phyloP scores from a whole-genome alignment of 2,329 filamentous ascomycete species.

The Venturia pyrina region DNA sequence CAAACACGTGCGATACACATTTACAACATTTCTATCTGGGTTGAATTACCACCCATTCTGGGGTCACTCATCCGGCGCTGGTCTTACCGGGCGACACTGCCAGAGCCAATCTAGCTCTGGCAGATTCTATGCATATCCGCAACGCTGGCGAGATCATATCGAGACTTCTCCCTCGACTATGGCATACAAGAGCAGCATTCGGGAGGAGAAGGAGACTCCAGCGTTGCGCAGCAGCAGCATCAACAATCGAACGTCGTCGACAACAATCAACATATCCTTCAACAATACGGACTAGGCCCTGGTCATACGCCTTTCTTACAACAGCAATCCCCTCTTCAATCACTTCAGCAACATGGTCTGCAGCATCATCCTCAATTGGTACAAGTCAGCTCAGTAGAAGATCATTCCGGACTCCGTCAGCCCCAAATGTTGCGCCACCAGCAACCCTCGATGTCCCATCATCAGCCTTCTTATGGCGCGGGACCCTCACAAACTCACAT shows the following conservation, averaged over 20 bases:
- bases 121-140: conserved; percentile 41
- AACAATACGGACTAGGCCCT: conserved; percentile 23
- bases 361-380: conserved; percentile 22
- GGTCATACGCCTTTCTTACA: conserved; percentile 12
- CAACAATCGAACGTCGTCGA: conserved; percentile 26
- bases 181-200: conserved; percentile 30
- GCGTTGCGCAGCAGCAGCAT: conserved; percentile 16
- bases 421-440: conserved; percentile 15
- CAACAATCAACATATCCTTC: conserved; percentile 27
- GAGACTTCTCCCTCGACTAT: conserved; percentile 38
- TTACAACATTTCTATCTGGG: conserved; percentile 21
- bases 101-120: conserved; percentile 39
- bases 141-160: conserved; percentile 38
- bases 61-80: conserved; percentile 29
- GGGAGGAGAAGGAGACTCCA: conserved; percentile 23
- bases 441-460: conserved; percentile 27
- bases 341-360: conserved; percentile 26
- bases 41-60: conserved; percentile 23
- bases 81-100: conserved; percentile 35
- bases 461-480: conserved; percentile 23
- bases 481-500: conserved; percentile 15
- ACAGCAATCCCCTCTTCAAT: conserved; percentile 18
- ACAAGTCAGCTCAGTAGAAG: conserved; percentile 30
- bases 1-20: conserved; percentile 32
- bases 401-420: conserved; percentile 20